These are phyloP conservation scores for Colletotrichum coccodes DNA, from an alignment of 2,329 filamentous ascomycete species.

Conservation along the genomic window DNA sequence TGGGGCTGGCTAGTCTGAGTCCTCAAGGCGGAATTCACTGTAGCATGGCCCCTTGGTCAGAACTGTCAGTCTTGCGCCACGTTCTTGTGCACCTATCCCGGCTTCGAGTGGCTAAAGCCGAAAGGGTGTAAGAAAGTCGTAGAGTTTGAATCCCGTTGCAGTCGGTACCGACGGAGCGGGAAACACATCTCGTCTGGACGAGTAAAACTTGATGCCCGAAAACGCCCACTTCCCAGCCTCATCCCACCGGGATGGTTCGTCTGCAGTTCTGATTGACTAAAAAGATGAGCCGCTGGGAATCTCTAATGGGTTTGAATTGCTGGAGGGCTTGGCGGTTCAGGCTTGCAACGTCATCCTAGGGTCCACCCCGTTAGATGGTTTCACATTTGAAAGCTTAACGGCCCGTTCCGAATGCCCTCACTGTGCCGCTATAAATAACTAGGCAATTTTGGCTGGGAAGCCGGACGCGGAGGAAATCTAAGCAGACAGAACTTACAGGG, in stretches of 20 bases:
- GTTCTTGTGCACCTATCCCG: not conserved
- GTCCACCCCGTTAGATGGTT: not conserved
- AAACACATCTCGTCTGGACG: not conserved
- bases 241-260: constrained; percentile 20
- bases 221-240: not conserved
- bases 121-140: not conserved
- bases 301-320: not conserved
- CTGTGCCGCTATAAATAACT: not conserved
- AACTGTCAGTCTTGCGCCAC: constrained; percentile 17
- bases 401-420: constrained; percentile 28
- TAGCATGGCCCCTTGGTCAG: not conserved
- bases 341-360: not conserved
- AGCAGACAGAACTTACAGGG: not conserved
- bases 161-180: constrained; percentile 13
- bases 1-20: not conserved
- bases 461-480: not conserved
- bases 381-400: constrained; percentile 22
- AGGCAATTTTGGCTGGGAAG: not conserved
- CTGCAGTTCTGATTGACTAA: constrained; percentile 7
- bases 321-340: constrained; percentile 7
- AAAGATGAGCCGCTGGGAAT: not conserved
- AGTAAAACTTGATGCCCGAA: not conserved
- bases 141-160: constrained; percentile 2
- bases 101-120: not conserved
- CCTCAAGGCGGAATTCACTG: not conserved